Conservation (phyloP, 192 early-diverging fungal genomes). For the Thamnidium elegans region DNA sequence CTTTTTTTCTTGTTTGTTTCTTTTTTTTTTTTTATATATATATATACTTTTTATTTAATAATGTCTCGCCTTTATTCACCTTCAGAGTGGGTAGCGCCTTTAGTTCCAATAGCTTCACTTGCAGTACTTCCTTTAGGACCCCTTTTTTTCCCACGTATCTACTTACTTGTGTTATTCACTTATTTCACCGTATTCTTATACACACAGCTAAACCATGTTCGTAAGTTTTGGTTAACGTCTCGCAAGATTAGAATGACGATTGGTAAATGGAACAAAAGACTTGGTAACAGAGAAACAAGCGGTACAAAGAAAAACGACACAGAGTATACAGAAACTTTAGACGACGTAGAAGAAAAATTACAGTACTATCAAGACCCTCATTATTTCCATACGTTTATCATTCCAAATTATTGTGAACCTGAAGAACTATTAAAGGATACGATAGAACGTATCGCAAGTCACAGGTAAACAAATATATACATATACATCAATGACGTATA, state of each 20-base stretch:
- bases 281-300: too few species aligned
- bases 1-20: too few species aligned
- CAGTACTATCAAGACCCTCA: not conserved
- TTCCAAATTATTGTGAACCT: slow-evolving; percentile 72
- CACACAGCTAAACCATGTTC: slow-evolving; percentile 44
- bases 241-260: slow-evolving; percentile 40
- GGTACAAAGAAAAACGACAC: not conserved
- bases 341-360: slow-evolving; percentile 15
- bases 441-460: slow-evolving; percentile 61
- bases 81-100: slow-evolving; percentile 46
- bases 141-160: slow-evolving; percentile 40
- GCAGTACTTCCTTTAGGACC: slow-evolving; percentile 42
- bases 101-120: slow-evolving; percentile 37
- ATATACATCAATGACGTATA: not conserved
- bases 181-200: slow-evolving; percentile 48
- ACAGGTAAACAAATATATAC: slow-evolving; percentile 46
- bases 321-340: slow-evolving; percentile 1
- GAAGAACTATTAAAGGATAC: slow-evolving; percentile 68
- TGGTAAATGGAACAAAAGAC: slow-evolving; percentile 32
- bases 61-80: slow-evolving; percentile 23
- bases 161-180: slow-evolving; percentile 40
- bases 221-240: slow-evolving; percentile 46
- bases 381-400: slow-evolving; percentile 62
- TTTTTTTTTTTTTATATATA: too few species aligned
- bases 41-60: too few species aligned